Evolutionary conservation across 768 basidiomycete genomes (phyloP), one percentile per base, ranked within the genome.

Genomic region (Lentinula raphanica): DNA sequence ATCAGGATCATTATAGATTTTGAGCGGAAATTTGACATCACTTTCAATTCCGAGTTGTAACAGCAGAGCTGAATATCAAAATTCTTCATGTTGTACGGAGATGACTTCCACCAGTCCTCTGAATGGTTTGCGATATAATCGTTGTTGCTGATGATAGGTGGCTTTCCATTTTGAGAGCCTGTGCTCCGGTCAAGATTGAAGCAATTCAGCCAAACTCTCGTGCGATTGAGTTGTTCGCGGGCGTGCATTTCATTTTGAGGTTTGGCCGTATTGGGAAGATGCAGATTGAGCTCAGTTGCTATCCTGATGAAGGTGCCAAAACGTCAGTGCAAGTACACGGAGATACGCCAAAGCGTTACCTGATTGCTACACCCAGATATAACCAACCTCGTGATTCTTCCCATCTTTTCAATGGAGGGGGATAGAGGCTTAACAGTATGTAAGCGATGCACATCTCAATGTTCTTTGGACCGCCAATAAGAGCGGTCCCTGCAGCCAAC

Each of bases 321-420:
- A 36, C n/a, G n/a, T 64, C 56, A 48, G 29, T 31, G 25, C 32
- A 23, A 29, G 46, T 45, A 40, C 19, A 25, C 32, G 32, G 32
- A 35, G n/a, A 17, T 7, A 51, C 32, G 21, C 54, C 23, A 13
- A 23, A 28, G 35, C 60, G 73, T 29, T 64, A 89, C 90, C 92
- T 79, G 60, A 95, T 93, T 7, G 92, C 93, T 28, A 94, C 76
- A 6, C 94, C 94, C 21, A 95, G 85, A 69, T 90, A 93, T 49
- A 95, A 70, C 90, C 92, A 97, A 53, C 87, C 87, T 27, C 92
- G 80, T 66, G 96, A 92, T 62, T 96, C 92, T 66, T 94, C 92
- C 87, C 92, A 94, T 29, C 85, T 81, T 50, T 83, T 81, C 0
- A 85, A 79, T 1, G 90, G 90, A 0, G 90, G 77, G 56, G 86